Evolutionary conservation across 129 eudicot species (phyloP), one percentile per base, ranked within the genome.

Genomic region (Tagetes patula): DNA sequence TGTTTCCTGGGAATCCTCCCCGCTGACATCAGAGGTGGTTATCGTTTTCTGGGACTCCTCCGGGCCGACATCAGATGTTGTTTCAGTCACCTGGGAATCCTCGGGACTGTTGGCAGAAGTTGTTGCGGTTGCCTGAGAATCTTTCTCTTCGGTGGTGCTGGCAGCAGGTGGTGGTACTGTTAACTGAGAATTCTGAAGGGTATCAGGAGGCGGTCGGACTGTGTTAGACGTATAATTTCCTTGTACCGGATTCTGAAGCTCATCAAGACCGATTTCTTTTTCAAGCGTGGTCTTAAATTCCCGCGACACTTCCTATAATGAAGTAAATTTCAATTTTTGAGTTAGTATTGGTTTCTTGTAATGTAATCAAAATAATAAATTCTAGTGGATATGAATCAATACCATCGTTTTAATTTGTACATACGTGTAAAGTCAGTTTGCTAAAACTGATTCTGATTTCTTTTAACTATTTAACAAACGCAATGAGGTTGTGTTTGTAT

Each of bases 251-350:
- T 64, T 76, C 65, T 82, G 72, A 66, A 84, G 79, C 60, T 94
- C 97, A 60, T 94, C 98, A 55, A 94, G 96, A 69, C 96, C 93
- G 34, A 94, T 94, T 77, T 94, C 98, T 66, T 90, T 79, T 75
- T 94, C 98, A 71, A 90, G 98, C 1, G 96, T 85, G 79, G 85
- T 90, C 84, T 94, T 94, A 80, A 94, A 94, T 46, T 94, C 98
- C 81, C 89, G 87, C 33, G 98, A 94, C 65, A 94, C 98, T 53
- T 92, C 96, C 98, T 89, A 45, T 63, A 39, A 32, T 39, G 41
- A 74, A 70, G 69, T 52, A 54, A 69, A 39, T 54, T 53, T 20
- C 13, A 27, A 33, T 1, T 3, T 43, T 37, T 42, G 2, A 20
- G 2, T 67, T 32, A 54, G 67, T 31, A 74, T 30, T 27, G 2